Conservation (phyloP, 148 eudicot species). For the Dianthus caryophyllus region DNA sequence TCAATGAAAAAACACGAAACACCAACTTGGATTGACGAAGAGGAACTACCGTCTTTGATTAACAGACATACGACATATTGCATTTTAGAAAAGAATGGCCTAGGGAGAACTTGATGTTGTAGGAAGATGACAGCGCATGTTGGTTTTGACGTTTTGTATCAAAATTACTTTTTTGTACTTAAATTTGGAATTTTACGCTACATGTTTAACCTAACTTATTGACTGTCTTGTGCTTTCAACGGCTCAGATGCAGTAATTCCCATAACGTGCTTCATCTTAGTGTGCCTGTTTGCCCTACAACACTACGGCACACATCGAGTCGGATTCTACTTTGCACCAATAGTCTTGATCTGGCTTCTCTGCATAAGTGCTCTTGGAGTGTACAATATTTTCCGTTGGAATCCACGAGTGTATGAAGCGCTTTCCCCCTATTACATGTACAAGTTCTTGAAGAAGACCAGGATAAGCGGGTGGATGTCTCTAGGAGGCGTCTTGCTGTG, state of each 20-base stretch:
- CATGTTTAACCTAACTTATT: not conserved
- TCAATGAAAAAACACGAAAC: not conserved
- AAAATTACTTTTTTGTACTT: too few relatives aligned
- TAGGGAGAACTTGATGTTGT: not conserved
- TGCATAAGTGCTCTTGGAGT: constrained; percentile 81
- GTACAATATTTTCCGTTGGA: constrained; percentile 77
- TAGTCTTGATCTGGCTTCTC: constrained; percentile 71
- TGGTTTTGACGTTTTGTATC: too few relatives aligned
- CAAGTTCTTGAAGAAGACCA: constrained; percentile 83
- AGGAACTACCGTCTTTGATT: not conserved
- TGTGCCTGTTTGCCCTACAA: constrained; percentile 84
- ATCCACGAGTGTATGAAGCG: constrained; percentile 70
- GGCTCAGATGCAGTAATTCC: constrained; percentile 92
- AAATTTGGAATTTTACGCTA: not conserved
- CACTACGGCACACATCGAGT: constrained; percentile 93
- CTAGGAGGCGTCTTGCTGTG: constrained; percentile 84
- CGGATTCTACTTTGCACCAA: constrained; percentile 80
- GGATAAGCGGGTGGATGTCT: constrained; percentile 90
- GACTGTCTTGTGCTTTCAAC: constrained; percentile 7
- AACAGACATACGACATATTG: constrained; percentile 7
- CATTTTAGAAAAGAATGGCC: not conserved
- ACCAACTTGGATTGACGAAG: not conserved
- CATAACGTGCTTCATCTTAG: constrained; percentile 77
- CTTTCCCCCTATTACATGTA: constrained; percentile 88
- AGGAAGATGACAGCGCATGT: not conserved